Percentiles rank a stretch among this genome's conserved stretches.
phyloP scores from a whole-genome alignment of 352 stramenopile species.

The Phytophthora podocarpi region DNA sequence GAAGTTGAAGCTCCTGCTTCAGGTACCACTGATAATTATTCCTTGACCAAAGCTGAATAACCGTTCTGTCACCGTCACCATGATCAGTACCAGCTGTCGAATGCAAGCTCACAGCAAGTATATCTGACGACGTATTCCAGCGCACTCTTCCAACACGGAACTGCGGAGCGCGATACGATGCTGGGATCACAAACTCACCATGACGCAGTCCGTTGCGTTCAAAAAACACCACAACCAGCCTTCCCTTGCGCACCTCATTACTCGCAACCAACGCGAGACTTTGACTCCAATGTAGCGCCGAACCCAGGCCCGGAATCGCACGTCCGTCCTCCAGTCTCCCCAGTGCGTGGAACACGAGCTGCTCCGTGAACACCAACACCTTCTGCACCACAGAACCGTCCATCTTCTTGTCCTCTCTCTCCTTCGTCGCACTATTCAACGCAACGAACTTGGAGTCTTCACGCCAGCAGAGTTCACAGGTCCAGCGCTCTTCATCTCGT shows the following conservation, averaged over 20 bases:
- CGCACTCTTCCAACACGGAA: conserved; percentile 40
- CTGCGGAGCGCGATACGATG: conserved; percentile 32
- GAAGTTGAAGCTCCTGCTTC: conserved; percentile 64
- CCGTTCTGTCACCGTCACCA: conserved; percentile 1
- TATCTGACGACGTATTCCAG: conserved; percentile 76
- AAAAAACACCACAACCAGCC: conserved; percentile 81
- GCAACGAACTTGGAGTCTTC: conserved; percentile 75
- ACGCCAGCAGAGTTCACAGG: conserved; percentile 61
- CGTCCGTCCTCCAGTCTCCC: conserved; percentile 78
- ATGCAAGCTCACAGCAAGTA: conserved; percentile 62
- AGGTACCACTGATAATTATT: conserved; percentile 89
- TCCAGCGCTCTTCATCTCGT: background rate
- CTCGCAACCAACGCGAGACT: conserved; percentile 78
- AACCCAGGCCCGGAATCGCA: conserved; percentile 48
- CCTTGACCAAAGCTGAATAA: conserved; percentile 75
- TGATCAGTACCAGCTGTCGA: too few species aligned
- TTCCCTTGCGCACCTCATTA: conserved; percentile 58
- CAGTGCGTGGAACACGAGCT: conserved; percentile 63
- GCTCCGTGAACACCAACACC: conserved; percentile 60
- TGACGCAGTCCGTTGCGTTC: conserved; percentile 84
- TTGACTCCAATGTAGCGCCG: conserved; percentile 67
- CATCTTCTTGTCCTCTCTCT: background rate
- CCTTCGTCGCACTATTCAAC: conserved; percentile 52
- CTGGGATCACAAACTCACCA: conserved; percentile 71
- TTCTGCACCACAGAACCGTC: conserved; percentile 33